Conservation (phyloP, 2,329 filamentous ascomycete species). For the Neurospora sp. region DNA sequence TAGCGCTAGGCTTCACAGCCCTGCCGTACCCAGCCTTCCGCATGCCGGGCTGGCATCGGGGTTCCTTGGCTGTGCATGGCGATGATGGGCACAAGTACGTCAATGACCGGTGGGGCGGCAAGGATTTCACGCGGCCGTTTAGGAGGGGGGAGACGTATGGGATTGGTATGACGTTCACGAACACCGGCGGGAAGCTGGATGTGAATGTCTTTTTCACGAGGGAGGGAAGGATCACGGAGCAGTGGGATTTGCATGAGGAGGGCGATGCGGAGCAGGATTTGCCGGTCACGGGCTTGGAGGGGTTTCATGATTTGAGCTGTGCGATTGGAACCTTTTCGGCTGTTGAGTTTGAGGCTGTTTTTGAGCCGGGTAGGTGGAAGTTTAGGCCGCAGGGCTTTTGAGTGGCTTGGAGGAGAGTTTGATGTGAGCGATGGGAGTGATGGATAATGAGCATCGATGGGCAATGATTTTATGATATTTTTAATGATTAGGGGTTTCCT, state of each 20-base stretch:
- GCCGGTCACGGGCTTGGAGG: conserved; percentile 58
- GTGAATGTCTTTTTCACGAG: conserved; percentile 62
- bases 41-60: conserved; percentile 73
- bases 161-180: conserved; percentile 56
- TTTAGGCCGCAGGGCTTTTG: conserved; percentile 28
- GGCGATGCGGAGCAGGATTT: conserved; percentile 52
- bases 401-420: not conserved
- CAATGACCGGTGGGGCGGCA: conserved; percentile 66
- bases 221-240: conserved; percentile 47
- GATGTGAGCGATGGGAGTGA: not conserved
- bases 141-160: conserved; percentile 57
- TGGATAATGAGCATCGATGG: not conserved
- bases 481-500: not conserved
- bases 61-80: conserved; percentile 64
- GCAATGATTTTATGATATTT: not conserved
- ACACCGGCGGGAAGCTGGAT: conserved; percentile 24
- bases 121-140: conserved; percentile 57
- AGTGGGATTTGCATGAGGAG: conserved; percentile 70
- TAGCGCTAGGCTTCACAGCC: conserved; percentile 62
- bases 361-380: conserved; percentile 50
- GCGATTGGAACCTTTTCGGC: conserved; percentile 61
- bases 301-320: conserved; percentile 60
- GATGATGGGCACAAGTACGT: conserved; percentile 71
- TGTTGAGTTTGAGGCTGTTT: conserved; percentile 59
- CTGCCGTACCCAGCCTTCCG: conserved; percentile 70